Evolutionary conservation across 305 asterid genomes (phyloP), one percentile per base, ranked within the genome.

Genomic region (Fraxinus paxiana): DNA sequence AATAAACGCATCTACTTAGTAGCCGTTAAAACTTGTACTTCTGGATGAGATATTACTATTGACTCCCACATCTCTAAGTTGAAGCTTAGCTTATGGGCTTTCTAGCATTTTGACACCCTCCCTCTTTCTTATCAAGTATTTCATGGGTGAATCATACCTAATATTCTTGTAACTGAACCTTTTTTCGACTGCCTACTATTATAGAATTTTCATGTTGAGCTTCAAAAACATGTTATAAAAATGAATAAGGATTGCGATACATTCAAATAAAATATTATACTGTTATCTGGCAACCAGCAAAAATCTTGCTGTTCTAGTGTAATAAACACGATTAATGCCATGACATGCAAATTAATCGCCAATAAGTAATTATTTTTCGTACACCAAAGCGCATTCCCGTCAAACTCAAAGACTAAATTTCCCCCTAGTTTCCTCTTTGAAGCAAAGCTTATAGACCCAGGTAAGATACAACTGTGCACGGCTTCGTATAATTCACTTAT

Each of bases 401-500:
- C 48, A 34, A 38, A 38, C 46, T 38, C 46, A 38, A 38, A 38
- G 10, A 7, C 43, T 46, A 73, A 38, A 38, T 35, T 81, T 74
- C 72, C 79, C 78, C 30, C 54, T 54, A 69, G 83, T 71, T 78
- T 75, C 75, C 76, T 81, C 69, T 71, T 79, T 46, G 72, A 67
- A 83, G 81, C 79, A 78, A 85, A 78, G 76, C 80, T 84, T 74
- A 73, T 77, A 46, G 86, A 22, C 51, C 51, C 78, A 75, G 33
- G 38, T 63, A 51, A 35, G 75, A 31, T 86, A 84, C 89, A 86
- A 82, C 85, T 84, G 86, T 82, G 69, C 76, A 79, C 9, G 74
- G 6, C 77, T 33, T 48, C 82, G 48, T 81, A 79, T 78, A 33
- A 41, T 18, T 81, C 75, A n/a, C 83, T 65, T 80, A 46, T 15